These are phyloP conservation scores for Nevesoporus exiguus DNA, from an alignment of 768 basidiomycete genomes.

Conservation along the genomic window DNA sequence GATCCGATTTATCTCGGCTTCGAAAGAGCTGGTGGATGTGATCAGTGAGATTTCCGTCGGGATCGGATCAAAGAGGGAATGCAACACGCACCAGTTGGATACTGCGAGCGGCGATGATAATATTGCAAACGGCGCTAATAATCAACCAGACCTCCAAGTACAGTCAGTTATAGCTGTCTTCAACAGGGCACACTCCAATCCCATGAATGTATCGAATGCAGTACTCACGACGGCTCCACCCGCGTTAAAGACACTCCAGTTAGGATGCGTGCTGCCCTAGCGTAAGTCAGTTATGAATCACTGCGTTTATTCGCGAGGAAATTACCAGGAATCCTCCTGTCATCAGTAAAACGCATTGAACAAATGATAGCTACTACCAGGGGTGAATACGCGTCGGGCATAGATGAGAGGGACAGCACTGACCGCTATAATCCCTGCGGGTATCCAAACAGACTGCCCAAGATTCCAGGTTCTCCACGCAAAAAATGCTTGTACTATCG, in stretches of 20 bases:
- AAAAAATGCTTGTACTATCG: slow-evolving; percentile 6
- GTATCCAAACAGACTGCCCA: slow-evolving; percentile 3
- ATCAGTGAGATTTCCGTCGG: too few relatives aligned
- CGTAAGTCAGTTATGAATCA: too few relatives aligned
- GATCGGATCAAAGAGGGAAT: background rate
- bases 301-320: too few relatives aligned
- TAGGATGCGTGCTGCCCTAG: background rate
- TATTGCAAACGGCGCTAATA: slow-evolving; percentile 10
- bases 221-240: slow-evolving; percentile 6
- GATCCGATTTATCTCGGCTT: background rate
- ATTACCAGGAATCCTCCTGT: slow-evolving; percentile 2
- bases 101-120: slow-evolving; percentile 9
- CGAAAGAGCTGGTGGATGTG: slow-evolving; percentile 9
- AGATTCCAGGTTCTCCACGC: slow-evolving; percentile 10
- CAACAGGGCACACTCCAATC: background rate
- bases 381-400: background rate
- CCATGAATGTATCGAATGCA: background rate
- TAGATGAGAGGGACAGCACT: background rate
- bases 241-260: slow-evolving; percentile 2
- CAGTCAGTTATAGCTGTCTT: background rate
- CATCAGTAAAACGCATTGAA: slow-evolving; percentile 2
- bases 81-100: slow-evolving; percentile 6
- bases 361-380: background rate
- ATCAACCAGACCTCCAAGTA: slow-evolving; percentile 9
- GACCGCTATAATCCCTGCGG: slow-evolving; percentile 1